Conservation (phyloP, 2,329 filamentous ascomycete species). For the Trichoderma koningii region DNA sequence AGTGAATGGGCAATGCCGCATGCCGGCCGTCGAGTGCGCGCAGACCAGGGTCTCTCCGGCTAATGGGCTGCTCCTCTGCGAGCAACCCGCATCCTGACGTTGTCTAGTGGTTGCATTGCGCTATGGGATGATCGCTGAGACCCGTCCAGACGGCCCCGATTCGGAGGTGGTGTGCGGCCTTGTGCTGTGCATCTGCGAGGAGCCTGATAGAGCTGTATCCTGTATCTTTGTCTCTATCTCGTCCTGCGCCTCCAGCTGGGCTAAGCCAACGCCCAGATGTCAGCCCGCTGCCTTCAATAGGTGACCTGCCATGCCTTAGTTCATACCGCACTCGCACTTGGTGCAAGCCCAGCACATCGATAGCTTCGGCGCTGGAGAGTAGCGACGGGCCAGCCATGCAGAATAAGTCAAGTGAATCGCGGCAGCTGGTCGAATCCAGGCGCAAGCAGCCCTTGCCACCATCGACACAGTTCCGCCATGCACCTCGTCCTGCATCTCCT, state of each 20-base stretch:
- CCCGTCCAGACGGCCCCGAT: conserved; percentile 15
- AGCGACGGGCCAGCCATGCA: background rate
- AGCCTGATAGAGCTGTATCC: no score
- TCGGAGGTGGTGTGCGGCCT: conserved; percentile 23
- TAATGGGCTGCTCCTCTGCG: conserved; percentile 17
- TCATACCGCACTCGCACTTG: background rate
- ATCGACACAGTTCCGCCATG: conserved; percentile 16
- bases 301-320: background rate
- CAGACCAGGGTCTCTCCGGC: conserved; percentile 18
- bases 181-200: background rate
- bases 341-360: no score
- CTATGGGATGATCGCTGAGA: conserved; percentile 25
- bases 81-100: conserved; percentile 20
- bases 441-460: background rate
- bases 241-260: background rate
- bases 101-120: conserved; percentile 20
- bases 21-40: background rate
- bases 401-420: background rate
- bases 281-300: conserved; percentile 3
- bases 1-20: background rate
- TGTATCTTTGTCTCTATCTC: background rate
- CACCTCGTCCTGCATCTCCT: conserved; percentile 18
- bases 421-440: background rate
- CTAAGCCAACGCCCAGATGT: background rate
- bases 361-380: background rate